Evolutionary conservation across 768 basidiomycete genomes (phyloP).

Genomic region (Gymnopilus dilepis): DNA sequence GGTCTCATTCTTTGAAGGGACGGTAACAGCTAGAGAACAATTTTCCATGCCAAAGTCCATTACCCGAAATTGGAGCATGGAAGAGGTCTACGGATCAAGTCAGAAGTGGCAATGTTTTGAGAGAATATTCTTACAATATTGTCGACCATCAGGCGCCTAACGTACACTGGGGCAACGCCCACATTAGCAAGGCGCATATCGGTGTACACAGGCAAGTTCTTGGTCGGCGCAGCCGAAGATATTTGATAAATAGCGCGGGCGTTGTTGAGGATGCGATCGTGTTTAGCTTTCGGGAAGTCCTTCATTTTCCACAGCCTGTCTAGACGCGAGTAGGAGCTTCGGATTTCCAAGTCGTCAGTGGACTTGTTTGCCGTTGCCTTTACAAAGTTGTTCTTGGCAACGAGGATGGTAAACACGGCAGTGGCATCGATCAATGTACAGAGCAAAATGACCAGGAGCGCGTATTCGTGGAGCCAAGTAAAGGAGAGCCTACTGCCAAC

Average conservation of each 20-base stretch:
- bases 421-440: no score
- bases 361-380: no score
- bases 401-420: no score
- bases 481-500: no score
- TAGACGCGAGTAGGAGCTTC: no score
- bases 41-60: conserved; percentile 39
- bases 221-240: background rate
- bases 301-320: no score
- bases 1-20: conserved; percentile 22
- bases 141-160: conserved; percentile 3
- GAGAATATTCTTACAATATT: no score
- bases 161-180: conserved; percentile 10
- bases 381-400: no score
- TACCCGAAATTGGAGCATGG: conserved; percentile 33
- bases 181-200: conserved; percentile 8
- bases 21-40: conserved; percentile 28
- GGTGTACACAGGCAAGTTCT: background rate
- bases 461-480: no score
- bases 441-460: no score
- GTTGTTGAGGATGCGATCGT: conserved; percentile 11
- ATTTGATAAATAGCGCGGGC: conserved; percentile 9
- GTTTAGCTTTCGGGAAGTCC: background rate
- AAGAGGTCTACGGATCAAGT: conserved; percentile 25
- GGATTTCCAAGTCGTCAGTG: no score
- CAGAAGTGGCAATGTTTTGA: no score